These are phyloP conservation scores for Dryadomyces quercivorus DNA, from an alignment of 2,329 filamentous ascomycete species.

Conservation along the genomic window DNA sequence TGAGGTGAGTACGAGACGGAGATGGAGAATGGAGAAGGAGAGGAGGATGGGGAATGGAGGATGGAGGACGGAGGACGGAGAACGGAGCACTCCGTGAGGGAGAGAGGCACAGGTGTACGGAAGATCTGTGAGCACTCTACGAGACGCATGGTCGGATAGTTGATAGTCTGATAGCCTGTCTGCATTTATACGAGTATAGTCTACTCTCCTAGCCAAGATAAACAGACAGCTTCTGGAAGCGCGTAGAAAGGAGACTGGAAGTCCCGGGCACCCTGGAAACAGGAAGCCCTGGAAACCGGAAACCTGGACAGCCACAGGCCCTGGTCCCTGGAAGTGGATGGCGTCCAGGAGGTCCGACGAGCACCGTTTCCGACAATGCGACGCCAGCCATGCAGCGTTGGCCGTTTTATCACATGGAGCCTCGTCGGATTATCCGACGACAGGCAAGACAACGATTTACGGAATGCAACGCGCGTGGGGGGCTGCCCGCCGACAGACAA, in stretches of 20 bases:
- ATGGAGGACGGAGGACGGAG: not conserved
- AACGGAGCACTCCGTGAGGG: too few relatives aligned
- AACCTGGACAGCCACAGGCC: too few relatives aligned
- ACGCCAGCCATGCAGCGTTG: not conserved
- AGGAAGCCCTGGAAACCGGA: too few relatives aligned
- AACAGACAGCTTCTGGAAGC: not conserved
- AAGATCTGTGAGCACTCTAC: too few relatives aligned
- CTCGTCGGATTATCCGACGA: not conserved
- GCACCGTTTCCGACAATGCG: not conserved
- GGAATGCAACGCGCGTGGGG: not conserved
- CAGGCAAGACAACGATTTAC: not conserved
- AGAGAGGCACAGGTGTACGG: too few relatives aligned
- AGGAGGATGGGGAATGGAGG: not conserved
- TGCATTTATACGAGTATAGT: too few relatives aligned
- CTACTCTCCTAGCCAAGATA: too few relatives aligned
- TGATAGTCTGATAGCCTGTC: too few relatives aligned
- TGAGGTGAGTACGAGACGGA: not conserved
- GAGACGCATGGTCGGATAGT: too few relatives aligned
- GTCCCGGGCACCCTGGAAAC: too few relatives aligned
- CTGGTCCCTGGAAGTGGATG: not conserved
- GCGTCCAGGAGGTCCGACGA: not conserved
- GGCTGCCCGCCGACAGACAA: too few relatives aligned
- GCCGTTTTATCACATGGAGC: not conserved
- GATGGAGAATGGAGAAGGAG: not conserved
- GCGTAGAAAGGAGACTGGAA: not conserved